Conservation (phyloP, 2,329 filamentous ascomycete species). For the Ilyonectria robusta region DNA sequence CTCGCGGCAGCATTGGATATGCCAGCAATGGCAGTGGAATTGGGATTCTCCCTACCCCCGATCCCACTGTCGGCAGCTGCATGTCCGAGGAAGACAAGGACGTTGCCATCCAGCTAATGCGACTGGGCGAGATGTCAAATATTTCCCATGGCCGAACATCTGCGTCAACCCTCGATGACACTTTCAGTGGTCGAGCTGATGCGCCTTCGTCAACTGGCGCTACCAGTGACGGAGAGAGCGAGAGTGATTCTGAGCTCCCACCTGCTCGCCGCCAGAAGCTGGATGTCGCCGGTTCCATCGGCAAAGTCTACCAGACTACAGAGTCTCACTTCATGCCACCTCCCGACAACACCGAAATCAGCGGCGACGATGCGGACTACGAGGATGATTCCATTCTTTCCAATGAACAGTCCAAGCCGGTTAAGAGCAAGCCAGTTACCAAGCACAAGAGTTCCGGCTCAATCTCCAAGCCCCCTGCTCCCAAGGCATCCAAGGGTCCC, state of each 20-base stretch:
- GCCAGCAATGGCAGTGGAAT: conserved; percentile 59
- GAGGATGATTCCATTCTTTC: conserved; percentile 53
- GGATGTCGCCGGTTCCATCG: conserved; percentile 59
- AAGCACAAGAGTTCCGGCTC: conserved; percentile 58
- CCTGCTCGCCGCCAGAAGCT: conserved; percentile 72
- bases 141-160: conserved; percentile 94
- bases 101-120: conserved; percentile 96
- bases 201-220: conserved; percentile 87
- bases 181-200: conserved; percentile 91
- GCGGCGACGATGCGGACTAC: conserved; percentile 53
- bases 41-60: conserved; percentile 88
- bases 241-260: conserved; percentile 73
- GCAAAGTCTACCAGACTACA: conserved; percentile 66
- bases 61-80: conserved; percentile 96
- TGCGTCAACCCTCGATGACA: conserved; percentile 93
- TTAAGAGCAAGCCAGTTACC: conserved; percentile 54
- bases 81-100: conserved; percentile 96
- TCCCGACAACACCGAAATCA: conserved; percentile 63
- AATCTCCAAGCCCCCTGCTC: conserved; percentile 49
- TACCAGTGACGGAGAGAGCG: conserved; percentile 82
- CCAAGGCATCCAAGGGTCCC: conserved; percentile 60
- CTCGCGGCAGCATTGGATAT: conserved; percentile 73
- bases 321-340: conserved; percentile 67
- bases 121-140: conserved; percentile 93
- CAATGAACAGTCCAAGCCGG: conserved; percentile 58